Percentiles rank a stretch among this genome's conserved stretches.
These are phyloP conservation scores for Lumnitzera littorea DNA, from an alignment of 345 rosid species.

Conservation along the genomic window DNA sequence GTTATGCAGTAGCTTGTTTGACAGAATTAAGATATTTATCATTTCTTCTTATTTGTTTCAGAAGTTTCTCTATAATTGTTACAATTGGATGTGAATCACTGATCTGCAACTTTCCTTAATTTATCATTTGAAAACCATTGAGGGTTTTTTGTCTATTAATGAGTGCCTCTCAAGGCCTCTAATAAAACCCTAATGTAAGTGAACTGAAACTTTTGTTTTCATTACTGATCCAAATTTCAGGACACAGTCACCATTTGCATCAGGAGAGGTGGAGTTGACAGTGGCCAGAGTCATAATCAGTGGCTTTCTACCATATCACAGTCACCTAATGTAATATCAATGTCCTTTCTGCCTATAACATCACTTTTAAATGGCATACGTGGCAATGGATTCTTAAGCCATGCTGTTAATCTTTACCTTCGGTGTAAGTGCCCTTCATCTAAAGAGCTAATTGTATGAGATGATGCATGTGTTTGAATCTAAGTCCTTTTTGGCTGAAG, in stretches of 20 bases:
- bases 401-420: conserved; percentile 87
- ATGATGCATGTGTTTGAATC: background rate
- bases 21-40: background rate
- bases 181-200: no score
- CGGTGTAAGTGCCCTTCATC: conserved; percentile 50
- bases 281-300: conserved; percentile 59
- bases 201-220: background rate
- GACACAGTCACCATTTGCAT: conserved; percentile 37
- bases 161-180: no score
- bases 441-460: no score
- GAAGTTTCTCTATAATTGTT: no score
- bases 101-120: no score
- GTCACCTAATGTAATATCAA: conserved; percentile 79
- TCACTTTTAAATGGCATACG: conserved; percentile 68
- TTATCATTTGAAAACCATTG: no score
- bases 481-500: no score
- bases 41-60: background rate
- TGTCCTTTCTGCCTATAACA: conserved; percentile 93
- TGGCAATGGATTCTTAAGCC: conserved; percentile 82
- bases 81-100: no score
- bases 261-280: conserved; percentile 74
- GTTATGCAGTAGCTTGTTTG: background rate
- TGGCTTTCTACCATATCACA: conserved; percentile 84
- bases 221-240: conserved; percentile 21
- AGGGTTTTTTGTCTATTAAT: no score